Conservation (phyloP, 495 filamentous ascomycete species). For the Penicillium fimorum region DNA sequence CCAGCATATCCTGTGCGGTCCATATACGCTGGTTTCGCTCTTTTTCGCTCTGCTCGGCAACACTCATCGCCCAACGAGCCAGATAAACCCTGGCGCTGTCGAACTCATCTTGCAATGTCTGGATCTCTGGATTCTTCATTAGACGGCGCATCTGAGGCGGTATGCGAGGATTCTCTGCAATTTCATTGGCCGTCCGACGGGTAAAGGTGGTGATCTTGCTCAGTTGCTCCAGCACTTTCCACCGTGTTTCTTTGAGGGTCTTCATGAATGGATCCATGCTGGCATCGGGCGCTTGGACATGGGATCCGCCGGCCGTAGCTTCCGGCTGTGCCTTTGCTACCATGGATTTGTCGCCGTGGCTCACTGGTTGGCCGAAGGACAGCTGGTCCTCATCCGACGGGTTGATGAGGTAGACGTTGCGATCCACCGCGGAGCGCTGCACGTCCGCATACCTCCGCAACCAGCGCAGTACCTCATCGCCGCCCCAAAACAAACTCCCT, state of each 20-base stretch:
- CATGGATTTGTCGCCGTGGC: conserved; percentile 32
- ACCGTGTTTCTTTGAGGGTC: conserved; percentile 90
- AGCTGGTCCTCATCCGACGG: conserved; percentile 79
- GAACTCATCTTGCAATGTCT: conserved; percentile 93
- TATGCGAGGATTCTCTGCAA: conserved; percentile 82
- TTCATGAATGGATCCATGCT: conserved; percentile 96
- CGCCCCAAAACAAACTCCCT: conserved; percentile 92
- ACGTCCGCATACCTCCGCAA: conserved; percentile 77
- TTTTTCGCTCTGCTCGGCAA: conserved; percentile 90
- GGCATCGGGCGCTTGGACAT: conserved; percentile 53
- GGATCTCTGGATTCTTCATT: conserved; percentile 90
- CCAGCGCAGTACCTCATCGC: conserved; percentile 94
- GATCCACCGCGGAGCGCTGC: conserved; percentile 78
- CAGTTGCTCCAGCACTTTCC: conserved; percentile 92
- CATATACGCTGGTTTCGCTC: conserved; percentile 84
- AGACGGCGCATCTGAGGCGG: conserved; percentile 83
- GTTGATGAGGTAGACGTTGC: conserved; percentile 86
- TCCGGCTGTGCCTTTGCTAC: conserved; percentile 33
- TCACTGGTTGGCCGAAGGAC: conserved; percentile 63
- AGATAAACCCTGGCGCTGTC: conserved; percentile 93
- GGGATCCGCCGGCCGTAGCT: conserved; percentile 31
- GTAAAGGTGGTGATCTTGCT: conserved; percentile 97
- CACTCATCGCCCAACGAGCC: conserved; percentile 97
- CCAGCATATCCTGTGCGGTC: conserved; percentile 88
- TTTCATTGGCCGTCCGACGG: conserved; percentile 82